A percentile compares a stretch with the other conserved stretches of the same genome.
Conservation (phyloP, 768 basidiomycete genomes). For the Agaricus blazei region DNA sequence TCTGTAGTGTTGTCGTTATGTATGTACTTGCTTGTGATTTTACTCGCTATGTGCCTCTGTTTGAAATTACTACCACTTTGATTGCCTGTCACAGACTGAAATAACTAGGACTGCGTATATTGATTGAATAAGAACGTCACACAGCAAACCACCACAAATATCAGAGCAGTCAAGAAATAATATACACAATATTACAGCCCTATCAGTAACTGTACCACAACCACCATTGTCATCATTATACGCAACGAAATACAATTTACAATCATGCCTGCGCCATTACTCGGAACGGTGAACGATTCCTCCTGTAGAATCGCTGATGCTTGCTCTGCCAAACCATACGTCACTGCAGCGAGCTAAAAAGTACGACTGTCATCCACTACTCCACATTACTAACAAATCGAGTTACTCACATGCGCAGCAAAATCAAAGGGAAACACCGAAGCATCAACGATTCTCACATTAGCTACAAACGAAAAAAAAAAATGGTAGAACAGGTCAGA, state of each 20-base stretch:
- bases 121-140: too few relatives aligned
- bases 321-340: constrained; percentile 25
- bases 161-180: too few relatives aligned
- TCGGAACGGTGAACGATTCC: constrained; percentile 15
- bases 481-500: neutral
- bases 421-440: constrained; percentile 48
- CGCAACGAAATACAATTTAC: neutral
- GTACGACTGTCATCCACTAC: neutral
- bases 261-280: neutral
- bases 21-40: too few relatives aligned
- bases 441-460: constrained; percentile 55
- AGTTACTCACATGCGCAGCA: constrained; percentile 24
- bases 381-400: neutral
- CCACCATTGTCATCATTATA: neutral
- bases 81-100: too few relatives aligned
- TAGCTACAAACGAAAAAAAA: constrained; percentile 22
- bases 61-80: too few relatives aligned
- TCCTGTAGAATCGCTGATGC: constrained; percentile 18
- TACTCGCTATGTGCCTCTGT: too few relatives aligned
- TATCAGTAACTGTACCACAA: neutral
- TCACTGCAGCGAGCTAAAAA: constrained; percentile 21
- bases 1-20: too few relatives aligned
- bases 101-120: too few relatives aligned
- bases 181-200: neutral
- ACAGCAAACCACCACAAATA: too few relatives aligned